These are phyloP conservation scores for Rhynchospora breviuscula DNA, from an alignment of 176 grass and related monocot species.

Conservation along the genomic window DNA sequence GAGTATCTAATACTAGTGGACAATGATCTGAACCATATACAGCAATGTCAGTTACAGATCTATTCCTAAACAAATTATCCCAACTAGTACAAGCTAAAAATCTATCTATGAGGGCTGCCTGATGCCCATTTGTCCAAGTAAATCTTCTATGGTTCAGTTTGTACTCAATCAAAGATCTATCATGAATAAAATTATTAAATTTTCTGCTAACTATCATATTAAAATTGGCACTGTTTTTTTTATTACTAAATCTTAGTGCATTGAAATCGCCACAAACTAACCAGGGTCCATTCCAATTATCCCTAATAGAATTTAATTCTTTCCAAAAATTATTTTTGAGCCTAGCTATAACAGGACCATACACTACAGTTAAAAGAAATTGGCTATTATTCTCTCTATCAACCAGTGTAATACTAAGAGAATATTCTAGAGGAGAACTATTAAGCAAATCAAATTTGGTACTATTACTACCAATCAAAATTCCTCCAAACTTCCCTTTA, in stretches of 20 bases:
- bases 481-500: accelerated
- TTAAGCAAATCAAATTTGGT: neutral
- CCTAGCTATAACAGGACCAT: neutral
- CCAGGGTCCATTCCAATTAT: neutral
- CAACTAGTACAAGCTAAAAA: neutral
- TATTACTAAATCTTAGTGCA: neutral
- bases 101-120: neutral
- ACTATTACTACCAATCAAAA: neutral
- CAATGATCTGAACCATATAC: neutral
- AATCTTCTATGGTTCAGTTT: neutral
- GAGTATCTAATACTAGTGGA: neutral
- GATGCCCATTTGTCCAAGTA: neutral
- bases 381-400: neutral
- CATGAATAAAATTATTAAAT: neutral
- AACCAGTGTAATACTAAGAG: neutral
- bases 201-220: neutral
- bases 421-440: neutral
- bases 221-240: neutral
- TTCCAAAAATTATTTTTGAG: neutral
- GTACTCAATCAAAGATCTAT: neutral
- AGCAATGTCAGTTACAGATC: no score
- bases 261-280: neutral
- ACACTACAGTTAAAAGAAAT: neutral
- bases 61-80: no score
- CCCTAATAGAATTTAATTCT: neutral